Evolutionary conservation across 2,329 filamentous ascomycete genomes (phyloP).

Genomic region (Calonectria crousiana): DNA sequence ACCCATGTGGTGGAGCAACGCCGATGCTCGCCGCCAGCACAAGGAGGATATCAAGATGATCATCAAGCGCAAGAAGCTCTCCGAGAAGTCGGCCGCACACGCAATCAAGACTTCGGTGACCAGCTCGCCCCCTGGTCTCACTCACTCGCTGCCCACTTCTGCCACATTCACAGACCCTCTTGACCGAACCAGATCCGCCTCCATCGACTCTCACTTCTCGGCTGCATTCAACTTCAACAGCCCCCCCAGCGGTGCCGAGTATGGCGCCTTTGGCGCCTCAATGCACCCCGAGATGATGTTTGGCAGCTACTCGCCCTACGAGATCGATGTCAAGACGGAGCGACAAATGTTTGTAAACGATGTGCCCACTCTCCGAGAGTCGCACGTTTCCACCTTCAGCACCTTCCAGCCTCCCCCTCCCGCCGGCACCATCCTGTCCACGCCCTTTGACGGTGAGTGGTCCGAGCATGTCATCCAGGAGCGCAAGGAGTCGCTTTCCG

Average conservation of each 20-base stretch:
- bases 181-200: conserved; percentile 79
- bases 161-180: conserved; percentile 83
- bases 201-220: conserved; percentile 84
- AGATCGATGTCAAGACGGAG: conserved; percentile 96
- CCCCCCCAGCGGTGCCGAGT: conserved; percentile 65
- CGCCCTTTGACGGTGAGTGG: conserved; percentile 75
- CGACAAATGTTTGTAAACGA: conserved; percentile 94
- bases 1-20: conserved; percentile 97
- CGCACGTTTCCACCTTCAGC: conserved; percentile 91
- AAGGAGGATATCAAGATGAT: conserved; percentile 97
- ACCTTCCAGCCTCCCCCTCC: conserved; percentile 87
- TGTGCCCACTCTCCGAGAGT: conserved; percentile 85
- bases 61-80: conserved; percentile 96
- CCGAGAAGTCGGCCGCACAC: conserved; percentile 78
- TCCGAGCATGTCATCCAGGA: conserved; percentile 50
- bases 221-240: conserved; percentile 80
- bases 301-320: conserved; percentile 79
- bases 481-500: conserved; percentile 73
- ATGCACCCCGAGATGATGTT: conserved; percentile 73
- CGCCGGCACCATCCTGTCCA: conserved; percentile 73
- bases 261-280: conserved; percentile 72
- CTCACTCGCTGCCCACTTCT: conserved; percentile 84
- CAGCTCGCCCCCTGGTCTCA: conserved; percentile 80
- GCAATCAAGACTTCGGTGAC: conserved; percentile 65
- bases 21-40: conserved; percentile 84